Evolutionary conservation across 176 grass and related monocot genomes (phyloP).

Genomic region (Chloris gayana): DNA sequence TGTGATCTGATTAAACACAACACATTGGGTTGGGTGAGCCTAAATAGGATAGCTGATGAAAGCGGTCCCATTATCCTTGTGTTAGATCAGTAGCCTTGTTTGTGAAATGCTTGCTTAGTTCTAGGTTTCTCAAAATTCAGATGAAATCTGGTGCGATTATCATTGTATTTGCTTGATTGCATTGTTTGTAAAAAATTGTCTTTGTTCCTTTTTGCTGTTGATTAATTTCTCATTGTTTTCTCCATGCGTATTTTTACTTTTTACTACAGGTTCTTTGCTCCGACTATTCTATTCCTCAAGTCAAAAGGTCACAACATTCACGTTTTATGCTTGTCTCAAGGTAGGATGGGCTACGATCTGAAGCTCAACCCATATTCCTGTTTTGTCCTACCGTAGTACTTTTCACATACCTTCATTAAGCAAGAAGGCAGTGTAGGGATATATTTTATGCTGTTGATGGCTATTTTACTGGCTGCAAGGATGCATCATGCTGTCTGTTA

Average conservation of each 20-base stretch:
- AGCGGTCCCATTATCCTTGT: background rate
- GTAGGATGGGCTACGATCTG: conserved; percentile 43
- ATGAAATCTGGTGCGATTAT: background rate
- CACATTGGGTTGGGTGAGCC: background rate
- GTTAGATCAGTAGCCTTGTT: background rate
- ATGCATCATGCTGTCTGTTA: background rate
- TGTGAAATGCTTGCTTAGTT: background rate
- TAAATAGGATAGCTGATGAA: background rate
- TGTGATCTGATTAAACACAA: background rate
- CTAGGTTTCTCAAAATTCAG: background rate
- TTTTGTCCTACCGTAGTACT: background rate
- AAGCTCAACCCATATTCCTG: background rate
- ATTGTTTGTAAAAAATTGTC: background rate
- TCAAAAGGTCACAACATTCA: conserved; percentile 77
- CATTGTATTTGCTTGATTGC: background rate
- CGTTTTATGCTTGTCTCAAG: conserved; percentile 76
- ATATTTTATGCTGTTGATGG: background rate
- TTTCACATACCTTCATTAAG: background rate
- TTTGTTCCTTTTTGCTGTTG: background rate
- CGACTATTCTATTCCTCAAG: conserved; percentile 75
- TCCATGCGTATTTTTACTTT: background rate
- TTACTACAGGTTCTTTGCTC: conserved; percentile 79
- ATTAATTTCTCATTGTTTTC: conserved; percentile 34
- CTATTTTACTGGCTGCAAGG: background rate
- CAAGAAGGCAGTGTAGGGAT: background rate